Evolutionary conservation across 148 eudicot species (phyloP).

Genomic region (Vaccinium myrtillus): DNA sequence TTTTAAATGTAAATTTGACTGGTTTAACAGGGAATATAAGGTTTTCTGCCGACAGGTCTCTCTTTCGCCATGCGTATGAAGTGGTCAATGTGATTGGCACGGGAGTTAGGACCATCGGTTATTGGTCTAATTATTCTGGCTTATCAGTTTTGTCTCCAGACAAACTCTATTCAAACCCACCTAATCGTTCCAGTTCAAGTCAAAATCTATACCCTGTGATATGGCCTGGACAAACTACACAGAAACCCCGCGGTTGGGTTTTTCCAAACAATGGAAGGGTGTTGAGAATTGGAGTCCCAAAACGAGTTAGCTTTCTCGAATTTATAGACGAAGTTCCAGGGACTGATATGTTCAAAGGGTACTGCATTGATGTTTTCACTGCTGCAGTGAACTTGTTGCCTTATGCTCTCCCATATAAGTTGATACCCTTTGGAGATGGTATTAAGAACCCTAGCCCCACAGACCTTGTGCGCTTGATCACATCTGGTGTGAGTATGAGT

Average conservation of each 20-base stretch:
- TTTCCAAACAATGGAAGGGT: slow-evolving; percentile 54
- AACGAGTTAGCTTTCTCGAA: slow-evolving; percentile 53
- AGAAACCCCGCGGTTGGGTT: slow-evolving; percentile 82
- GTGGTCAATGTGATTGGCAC: slow-evolving; percentile 70
- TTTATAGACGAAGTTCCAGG: slow-evolving; percentile 41
- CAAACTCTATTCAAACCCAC: slow-evolving; percentile 28
- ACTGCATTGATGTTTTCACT: slow-evolving; percentile 69
- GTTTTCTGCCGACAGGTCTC: slow-evolving; percentile 38
- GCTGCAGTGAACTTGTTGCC: slow-evolving; percentile 70
- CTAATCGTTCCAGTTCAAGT: slow-evolving; percentile 40
- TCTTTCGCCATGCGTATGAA: slow-evolving; percentile 56
- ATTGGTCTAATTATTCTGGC: slow-evolving; percentile 71
- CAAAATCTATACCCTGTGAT: slow-evolving; percentile 39
- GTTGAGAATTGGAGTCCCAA: slow-evolving; percentile 72
- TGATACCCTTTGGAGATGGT: slow-evolving; percentile 62
- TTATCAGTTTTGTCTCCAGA: slow-evolving; percentile 65
- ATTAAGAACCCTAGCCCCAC: slow-evolving; percentile 50
- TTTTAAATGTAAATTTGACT: slow-evolving; percentile 38
- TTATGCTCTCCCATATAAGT: slow-evolving; percentile 61
- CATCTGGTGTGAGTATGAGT: slow-evolving; percentile 53
- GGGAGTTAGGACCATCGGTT: slow-evolving; percentile 53
- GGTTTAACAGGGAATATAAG: slow-evolving; percentile 64
- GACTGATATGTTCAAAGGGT: slow-evolving; percentile 51
- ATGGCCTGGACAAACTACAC: slow-evolving; percentile 67
- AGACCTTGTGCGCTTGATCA: slow-evolving; percentile 45